phyloP scores from a whole-genome alignment of 495 filamentous ascomycete species.

The Lasiosphaeriaceae sp. region DNA sequence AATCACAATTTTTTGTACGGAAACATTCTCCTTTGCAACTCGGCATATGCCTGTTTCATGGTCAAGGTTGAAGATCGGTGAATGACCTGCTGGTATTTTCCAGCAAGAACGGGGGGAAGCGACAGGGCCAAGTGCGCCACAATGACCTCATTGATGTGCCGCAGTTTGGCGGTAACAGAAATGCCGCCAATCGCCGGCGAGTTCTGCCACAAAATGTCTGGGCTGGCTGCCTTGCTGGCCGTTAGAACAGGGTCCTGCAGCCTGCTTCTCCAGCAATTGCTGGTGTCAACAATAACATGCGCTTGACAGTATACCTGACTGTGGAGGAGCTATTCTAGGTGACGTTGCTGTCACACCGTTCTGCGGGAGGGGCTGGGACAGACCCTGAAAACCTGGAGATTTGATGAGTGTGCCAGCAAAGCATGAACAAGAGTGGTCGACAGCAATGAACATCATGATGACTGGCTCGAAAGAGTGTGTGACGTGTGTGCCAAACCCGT shows the following conservation, averaged over 20 bases:
- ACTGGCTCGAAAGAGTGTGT: neutral
- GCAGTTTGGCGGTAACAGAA: no score
- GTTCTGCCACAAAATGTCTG: neutral
- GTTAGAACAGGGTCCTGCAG: constrained; percentile 1
- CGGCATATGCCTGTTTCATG: no score
- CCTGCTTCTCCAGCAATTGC: neutral
- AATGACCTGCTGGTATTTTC: neutral
- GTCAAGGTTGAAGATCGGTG: no score
- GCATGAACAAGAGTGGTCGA: neutral
- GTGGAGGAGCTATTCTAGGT: no score
- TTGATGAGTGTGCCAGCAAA: neutral
- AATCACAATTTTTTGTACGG: no score
- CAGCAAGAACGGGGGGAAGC: neutral
- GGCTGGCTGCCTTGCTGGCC: neutral
- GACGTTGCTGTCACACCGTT: no score
- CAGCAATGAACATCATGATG: neutral
- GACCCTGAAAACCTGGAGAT: no score
- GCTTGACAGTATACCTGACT: no score
- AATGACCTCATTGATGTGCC: neutral
- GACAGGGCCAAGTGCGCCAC: neutral
- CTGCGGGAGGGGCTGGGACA: no score
- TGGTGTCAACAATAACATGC: no score
- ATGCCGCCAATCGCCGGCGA: neutral
- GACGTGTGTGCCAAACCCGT: neutral
- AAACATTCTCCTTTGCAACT: no score